Percentiles rank a stretch among this genome's conserved stretches.
phyloP scores from a whole-genome alignment of 2,329 filamentous ascomycete species.

The Talaromyces sp. region DNA sequence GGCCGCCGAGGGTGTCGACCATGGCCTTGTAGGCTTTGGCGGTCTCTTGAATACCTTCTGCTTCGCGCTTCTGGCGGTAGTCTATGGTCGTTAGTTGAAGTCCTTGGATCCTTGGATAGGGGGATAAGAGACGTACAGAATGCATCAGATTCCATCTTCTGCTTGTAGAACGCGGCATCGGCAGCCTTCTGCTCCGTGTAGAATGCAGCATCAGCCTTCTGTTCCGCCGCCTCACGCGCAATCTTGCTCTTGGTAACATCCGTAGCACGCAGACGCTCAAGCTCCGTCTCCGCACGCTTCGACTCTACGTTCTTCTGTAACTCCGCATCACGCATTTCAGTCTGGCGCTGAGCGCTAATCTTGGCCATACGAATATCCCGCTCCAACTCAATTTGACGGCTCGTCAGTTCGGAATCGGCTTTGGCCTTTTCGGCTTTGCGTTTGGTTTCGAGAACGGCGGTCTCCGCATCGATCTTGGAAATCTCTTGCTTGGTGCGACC shows the following conservation, averaged over 20 bases:
- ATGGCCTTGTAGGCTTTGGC: slow-evolving; percentile 76
- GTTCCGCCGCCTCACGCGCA: slow-evolving; percentile 45
- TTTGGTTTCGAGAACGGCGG: slow-evolving; percentile 79
- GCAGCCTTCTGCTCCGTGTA: slow-evolving; percentile 54
- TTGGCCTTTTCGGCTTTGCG: slow-evolving; percentile 76
- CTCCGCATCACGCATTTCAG: slow-evolving; percentile 75
- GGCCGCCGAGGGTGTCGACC: slow-evolving; percentile 71
- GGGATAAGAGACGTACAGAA: slow-evolving; percentile 27
- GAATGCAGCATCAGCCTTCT: slow-evolving; percentile 50
- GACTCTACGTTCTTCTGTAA: slow-evolving; percentile 74
- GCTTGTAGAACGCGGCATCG: slow-evolving; percentile 49
- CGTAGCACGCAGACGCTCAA: slow-evolving; percentile 73
- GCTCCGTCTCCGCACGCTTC: slow-evolving; percentile 74
- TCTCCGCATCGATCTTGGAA: slow-evolving; percentile 83
- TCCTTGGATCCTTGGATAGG: not conserved
- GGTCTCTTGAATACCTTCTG: slow-evolving; percentile 73
- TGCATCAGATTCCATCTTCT: slow-evolving; percentile 43
- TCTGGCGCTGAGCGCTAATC: slow-evolving; percentile 69
- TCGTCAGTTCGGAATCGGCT: slow-evolving; percentile 74
- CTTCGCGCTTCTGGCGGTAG: slow-evolving; percentile 65
- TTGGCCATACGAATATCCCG: slow-evolving; percentile 73
- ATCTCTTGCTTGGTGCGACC: slow-evolving; percentile 82
- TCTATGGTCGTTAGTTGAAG: slow-evolving; percentile 10
- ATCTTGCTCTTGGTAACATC: slow-evolving; percentile 73
- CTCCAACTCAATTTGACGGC: slow-evolving; percentile 68